Percentiles rank a stretch among this genome's conserved stretches.
Conservation (phyloP, 495 filamentous ascomycete genomes). For the Parmelia sp. region DNA sequence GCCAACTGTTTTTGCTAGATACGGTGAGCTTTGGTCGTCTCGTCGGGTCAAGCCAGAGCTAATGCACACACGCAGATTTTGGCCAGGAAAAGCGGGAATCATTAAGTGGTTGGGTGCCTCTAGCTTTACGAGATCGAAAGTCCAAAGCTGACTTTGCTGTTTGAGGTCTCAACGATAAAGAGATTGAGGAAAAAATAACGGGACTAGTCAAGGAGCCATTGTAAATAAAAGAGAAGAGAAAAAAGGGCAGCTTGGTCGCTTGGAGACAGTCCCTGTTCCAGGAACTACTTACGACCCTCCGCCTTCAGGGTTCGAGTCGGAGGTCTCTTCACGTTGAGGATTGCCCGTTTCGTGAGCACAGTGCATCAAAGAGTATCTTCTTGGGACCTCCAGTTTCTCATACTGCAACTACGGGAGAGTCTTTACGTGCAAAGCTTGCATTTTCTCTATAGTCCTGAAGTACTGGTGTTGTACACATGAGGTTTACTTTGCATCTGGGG, state of each 20-base stretch:
- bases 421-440: background rate
- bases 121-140: background rate
- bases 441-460: background rate
- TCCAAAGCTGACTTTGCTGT: background rate
- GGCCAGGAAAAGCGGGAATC: slow-evolving; percentile 83
- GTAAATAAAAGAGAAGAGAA: background rate
- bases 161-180: slow-evolving; percentile 76
- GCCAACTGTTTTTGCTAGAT: slow-evolving; percentile 87
- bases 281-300: background rate
- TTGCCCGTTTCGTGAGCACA: background rate
- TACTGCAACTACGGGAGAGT: background rate
- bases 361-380: background rate
- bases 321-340: background rate
- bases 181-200: slow-evolving; percentile 85
- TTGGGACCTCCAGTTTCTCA: background rate
- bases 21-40: slow-evolving; percentile 55
- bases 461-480: background rate
- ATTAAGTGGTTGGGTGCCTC: slow-evolving; percentile 55
- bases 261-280: background rate
- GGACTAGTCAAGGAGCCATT: slow-evolving; percentile 50
- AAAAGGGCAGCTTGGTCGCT: background rate
- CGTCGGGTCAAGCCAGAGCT: slow-evolving; percentile 11
- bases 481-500: too few species aligned
- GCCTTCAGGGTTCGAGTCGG: background rate
- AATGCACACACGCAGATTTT: slow-evolving; percentile 50